phyloP scores from a whole-genome alignment of 768 basidiomycete species.

The Phaeotremella skinneri region DNA sequence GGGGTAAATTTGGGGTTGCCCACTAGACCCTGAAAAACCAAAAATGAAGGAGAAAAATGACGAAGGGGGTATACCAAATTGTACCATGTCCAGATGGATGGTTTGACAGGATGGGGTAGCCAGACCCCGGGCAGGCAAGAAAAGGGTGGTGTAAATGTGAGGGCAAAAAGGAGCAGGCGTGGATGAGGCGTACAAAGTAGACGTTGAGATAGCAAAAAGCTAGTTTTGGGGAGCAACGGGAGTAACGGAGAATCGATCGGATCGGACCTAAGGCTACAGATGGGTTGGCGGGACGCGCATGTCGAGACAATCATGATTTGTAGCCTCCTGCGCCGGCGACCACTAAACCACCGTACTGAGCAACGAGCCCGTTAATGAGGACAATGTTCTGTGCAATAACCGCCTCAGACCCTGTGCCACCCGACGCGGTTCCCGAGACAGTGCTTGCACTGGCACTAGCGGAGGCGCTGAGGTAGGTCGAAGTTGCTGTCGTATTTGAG shows the following conservation, averaged over 20 bases:
- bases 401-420: neutral
- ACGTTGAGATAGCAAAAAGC: too few species aligned
- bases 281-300: neutral
- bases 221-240: too few species aligned
- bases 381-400: constrained; percentile 20
- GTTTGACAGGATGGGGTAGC: neutral
- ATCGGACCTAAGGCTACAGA: neutral
- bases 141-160: too few species aligned
- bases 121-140: neutral
- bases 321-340: constrained; percentile 35
- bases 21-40: neutral
- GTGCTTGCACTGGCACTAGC: constrained; percentile 1
- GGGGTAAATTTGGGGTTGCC: neutral
- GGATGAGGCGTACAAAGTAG: too few species aligned
- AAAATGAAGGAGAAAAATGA: neutral
- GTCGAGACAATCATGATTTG: neutral
- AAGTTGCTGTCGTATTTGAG: constrained; percentile 15
- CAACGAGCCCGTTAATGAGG: constrained; percentile 36
- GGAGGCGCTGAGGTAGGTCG: constrained; percentile 5
- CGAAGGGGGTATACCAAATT: neutral
- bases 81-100: too few species aligned
- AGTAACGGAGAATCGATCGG: too few species aligned
- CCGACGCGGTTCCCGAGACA: constrained; percentile 8
- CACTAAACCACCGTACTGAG: constrained; percentile 42
- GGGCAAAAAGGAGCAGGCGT: too few species aligned